Percentiles rank a stretch among this genome's conserved stretches.
These are phyloP conservation scores for Neoconidiobolus thromboides DNA, from an alignment of 371 early-diverging fungal species.

Conservation along the genomic window DNA sequence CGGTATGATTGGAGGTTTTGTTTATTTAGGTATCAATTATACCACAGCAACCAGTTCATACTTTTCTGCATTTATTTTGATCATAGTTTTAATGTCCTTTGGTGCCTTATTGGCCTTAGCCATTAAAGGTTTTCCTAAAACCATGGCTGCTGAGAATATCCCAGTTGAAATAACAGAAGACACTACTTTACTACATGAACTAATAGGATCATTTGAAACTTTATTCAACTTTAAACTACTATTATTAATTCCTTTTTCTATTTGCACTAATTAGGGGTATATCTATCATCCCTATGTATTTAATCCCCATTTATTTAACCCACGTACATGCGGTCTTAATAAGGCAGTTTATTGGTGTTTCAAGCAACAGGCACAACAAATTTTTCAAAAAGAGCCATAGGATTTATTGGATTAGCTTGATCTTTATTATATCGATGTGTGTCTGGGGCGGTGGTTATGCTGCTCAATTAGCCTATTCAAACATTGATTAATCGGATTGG, in stretches of 20 bases:
- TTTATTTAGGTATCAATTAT: constrained; percentile 41
- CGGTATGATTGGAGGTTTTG: constrained; percentile 43
- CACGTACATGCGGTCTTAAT: constrained; percentile 40
- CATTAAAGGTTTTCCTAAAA: constrained; percentile 31
- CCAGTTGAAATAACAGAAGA: constrained; percentile 24
- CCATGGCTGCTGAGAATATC: constrained; percentile 36
- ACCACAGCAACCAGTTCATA: constrained; percentile 21
- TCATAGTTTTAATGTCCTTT: constrained; percentile 21
- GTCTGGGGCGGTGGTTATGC: constrained; percentile 39
- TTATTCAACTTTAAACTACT: constrained; percentile 43
- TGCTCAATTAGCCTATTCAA: constrained; percentile 27
- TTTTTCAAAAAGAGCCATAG: constrained; percentile 27
- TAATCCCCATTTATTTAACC: constrained; percentile 29
- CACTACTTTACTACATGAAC: constrained; percentile 26
- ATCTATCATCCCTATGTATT: constrained; percentile 36
- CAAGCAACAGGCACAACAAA: constrained; percentile 37
- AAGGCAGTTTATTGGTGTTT: constrained; percentile 46
- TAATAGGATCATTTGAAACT: constrained; percentile 27
- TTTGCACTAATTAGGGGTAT: constrained; percentile 56
- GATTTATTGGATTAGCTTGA: constrained; percentile 23
- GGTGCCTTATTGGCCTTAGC: constrained; percentile 28
- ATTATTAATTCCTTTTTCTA: constrained; percentile 38
- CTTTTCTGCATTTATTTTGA: constrained; percentile 40
- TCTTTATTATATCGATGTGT: constrained; percentile 16
- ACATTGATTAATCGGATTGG: constrained; percentile 9